These are phyloP conservation scores for Skeletonema menzelii DNA, from an alignment of 108 stramenopile genomes.

Conservation along the genomic window DNA sequence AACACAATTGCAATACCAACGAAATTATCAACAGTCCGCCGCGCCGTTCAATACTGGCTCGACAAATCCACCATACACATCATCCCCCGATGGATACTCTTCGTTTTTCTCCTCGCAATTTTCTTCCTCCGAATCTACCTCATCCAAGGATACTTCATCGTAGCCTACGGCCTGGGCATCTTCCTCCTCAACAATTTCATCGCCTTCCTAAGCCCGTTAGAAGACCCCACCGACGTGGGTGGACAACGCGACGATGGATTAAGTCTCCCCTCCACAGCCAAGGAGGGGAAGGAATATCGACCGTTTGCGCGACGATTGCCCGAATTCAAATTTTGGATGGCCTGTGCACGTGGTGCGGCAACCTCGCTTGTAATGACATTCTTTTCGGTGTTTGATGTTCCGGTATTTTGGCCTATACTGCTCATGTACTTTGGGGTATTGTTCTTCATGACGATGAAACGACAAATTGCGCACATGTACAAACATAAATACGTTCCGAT, in stretches of 20 bases:
- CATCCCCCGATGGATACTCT: slow-evolving; percentile 77
- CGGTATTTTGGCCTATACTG: slow-evolving; percentile 99
- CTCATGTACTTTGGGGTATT: slow-evolving; percentile 97
- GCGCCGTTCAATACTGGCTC: slow-evolving; percentile 94
- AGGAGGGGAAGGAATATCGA: slow-evolving; percentile 84
- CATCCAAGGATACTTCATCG: slow-evolving; percentile 97
- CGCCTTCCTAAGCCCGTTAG: slow-evolving; percentile 95
- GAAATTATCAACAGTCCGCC: slow-evolving; percentile 51
- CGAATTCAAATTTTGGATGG: slow-evolving; percentile 99
- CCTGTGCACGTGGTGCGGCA: slow-evolving; percentile 78
- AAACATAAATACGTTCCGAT: slow-evolving; percentile 98
- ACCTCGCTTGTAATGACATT: slow-evolving; percentile 93
- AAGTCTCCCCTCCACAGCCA: slow-evolving; percentile 62
- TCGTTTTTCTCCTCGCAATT: slow-evolving; percentile 64
- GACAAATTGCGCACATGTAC: slow-evolving; percentile 99
- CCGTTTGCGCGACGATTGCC: slow-evolving; percentile 96
- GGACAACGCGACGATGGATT: slow-evolving; percentile 52
- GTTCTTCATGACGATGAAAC: slow-evolving; percentile 99
- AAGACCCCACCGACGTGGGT: slow-evolving; percentile 69
- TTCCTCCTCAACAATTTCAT: slow-evolving; percentile 99
- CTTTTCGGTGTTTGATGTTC: slow-evolving; percentile 96
- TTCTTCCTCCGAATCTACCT: slow-evolving; percentile 94
- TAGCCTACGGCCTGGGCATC: slow-evolving; percentile 98
- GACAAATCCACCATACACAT: slow-evolving; percentile 95
- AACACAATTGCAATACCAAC: neutral